These are phyloP conservation scores for Starmerella apicola DNA, from an alignment of 805 yeast species.

Conservation along the genomic window DNA sequence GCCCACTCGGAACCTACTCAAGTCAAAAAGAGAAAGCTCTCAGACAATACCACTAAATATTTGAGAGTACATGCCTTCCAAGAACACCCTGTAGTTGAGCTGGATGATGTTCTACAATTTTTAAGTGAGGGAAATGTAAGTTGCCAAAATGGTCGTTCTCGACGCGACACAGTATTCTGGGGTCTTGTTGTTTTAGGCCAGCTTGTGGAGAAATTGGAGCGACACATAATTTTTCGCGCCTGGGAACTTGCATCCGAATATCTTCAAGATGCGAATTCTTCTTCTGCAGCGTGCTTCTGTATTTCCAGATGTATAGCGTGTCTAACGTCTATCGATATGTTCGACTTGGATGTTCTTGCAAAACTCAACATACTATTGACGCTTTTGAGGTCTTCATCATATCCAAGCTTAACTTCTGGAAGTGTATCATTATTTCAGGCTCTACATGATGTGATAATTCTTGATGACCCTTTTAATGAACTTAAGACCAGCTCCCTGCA, in stretches of 20 bases:
- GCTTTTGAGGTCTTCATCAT: neutral
- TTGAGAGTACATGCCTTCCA: too few relatives aligned
- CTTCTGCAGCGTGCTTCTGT: slow-evolving; percentile 12
- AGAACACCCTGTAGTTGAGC: too few relatives aligned
- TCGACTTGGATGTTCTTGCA: neutral
- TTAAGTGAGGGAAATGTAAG: too few relatives aligned
- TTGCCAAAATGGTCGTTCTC: too few relatives aligned
- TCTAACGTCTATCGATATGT: neutral
- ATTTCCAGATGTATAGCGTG: neutral
- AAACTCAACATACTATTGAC: neutral
- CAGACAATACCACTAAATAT: too few relatives aligned
- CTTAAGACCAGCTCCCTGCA: neutral
- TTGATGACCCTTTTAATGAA: slow-evolving; percentile 10
- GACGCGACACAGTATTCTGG: too few relatives aligned
- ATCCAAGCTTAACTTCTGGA: slow-evolving; percentile 10
- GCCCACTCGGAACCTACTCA: too few relatives aligned
- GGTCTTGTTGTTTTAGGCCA: neutral
- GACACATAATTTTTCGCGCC: neutral
- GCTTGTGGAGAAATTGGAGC: neutral
- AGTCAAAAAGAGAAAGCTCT: too few relatives aligned
- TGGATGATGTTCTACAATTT: too few relatives aligned
- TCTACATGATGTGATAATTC: slow-evolving; percentile 1
- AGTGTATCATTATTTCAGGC: slow-evolving; percentile 4
- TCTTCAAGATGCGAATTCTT: neutral
- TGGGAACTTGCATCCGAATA: slow-evolving; percentile 4